These are phyloP conservation scores for Hsuehochloa calcarea DNA, from an alignment of 176 grass and related monocot species.

Conservation along the genomic window DNA sequence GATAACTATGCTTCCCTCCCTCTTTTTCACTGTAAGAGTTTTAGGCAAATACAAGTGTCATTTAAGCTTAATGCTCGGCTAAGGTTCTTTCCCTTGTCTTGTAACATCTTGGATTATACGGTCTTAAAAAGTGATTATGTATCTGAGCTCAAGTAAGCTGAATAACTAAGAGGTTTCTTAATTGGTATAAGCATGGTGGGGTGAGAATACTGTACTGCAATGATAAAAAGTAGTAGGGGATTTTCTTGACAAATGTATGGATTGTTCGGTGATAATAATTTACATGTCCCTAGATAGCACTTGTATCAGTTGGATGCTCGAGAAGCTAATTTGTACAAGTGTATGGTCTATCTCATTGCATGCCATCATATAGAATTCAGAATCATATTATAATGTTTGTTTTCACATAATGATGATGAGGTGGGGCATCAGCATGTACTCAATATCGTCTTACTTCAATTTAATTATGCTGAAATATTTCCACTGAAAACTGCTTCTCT, in stretches of 20 bases:
- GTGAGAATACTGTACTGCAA: slow-evolving; percentile 38
- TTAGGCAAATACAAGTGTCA: slow-evolving; percentile 5
- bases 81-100: not conserved
- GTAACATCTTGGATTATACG: not conserved
- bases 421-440: not conserved
- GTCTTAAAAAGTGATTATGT: slow-evolving; percentile 16
- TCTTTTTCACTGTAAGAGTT: not conserved
- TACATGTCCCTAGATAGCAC: not conserved
- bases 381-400: slow-evolving; percentile 33
- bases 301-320: slow-evolving; percentile 16
- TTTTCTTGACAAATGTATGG: slow-evolving; percentile 36
- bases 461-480: slow-evolving; percentile 21
- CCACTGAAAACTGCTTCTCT: slow-evolving; percentile 23
- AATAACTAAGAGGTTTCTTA: slow-evolving; percentile 6
- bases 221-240: slow-evolving; percentile 23
- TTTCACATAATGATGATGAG: slow-evolving; percentile 32
- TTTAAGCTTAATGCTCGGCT: slow-evolving; percentile 25
- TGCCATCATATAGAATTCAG: slow-evolving; percentile 34
- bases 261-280: slow-evolving; percentile 31
- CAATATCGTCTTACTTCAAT: not conserved
- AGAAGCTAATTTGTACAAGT: slow-evolving; percentile 44
- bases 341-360: slow-evolving; percentile 41
- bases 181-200: slow-evolving; percentile 22
- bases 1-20: not conserved
- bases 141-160: slow-evolving; percentile 21